Evolutionary conservation across 805 yeast genomes (phyloP).

Genomic region (Saccharomyces jurei): DNA sequence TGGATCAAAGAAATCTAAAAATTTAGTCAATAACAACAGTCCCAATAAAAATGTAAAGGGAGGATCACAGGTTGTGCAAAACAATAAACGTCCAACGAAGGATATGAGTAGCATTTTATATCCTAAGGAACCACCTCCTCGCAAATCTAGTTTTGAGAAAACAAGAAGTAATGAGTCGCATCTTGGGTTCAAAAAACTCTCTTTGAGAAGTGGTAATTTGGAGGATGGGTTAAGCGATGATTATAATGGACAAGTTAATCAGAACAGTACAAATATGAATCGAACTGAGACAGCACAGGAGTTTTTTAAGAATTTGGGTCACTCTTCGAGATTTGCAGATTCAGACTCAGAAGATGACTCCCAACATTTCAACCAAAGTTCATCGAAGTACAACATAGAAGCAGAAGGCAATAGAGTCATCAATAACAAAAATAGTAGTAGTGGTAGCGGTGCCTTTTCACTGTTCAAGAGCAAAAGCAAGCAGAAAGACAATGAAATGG

Average conservation of each 20-base stretch:
- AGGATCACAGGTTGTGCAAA: conserved; percentile 12
- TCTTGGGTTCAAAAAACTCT: conserved; percentile 33
- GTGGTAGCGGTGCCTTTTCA: conserved; percentile 12
- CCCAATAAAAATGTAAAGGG: conserved; percentile 6
- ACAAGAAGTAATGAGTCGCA: conserved; percentile 26
- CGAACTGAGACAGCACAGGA: neutral
- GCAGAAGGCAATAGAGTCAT: neutral
- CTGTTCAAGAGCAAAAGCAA: conserved; percentile 13
- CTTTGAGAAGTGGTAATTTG: conserved; percentile 27
- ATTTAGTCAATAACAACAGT: conserved; percentile 1
- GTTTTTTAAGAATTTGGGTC: conserved; percentile 17
- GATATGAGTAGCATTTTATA: conserved; percentile 16
- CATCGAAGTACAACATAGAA: neutral
- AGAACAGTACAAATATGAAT: neutral
- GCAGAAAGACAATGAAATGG: conserved; percentile 1
- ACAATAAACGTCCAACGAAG: conserved; percentile 2
- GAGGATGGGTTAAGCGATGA: conserved; percentile 6
- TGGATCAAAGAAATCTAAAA: neutral
- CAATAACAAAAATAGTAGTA: neutral
- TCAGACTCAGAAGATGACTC: conserved; percentile 52
- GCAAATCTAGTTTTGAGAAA: conserved; percentile 53
- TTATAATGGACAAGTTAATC: neutral
- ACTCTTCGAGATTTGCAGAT: conserved; percentile 52
- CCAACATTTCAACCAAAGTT: conserved; percentile 10
- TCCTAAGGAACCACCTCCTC: conserved; percentile 35